Percentiles rank a stretch among this genome's conserved stretches.
Evolutionary conservation across 2,329 filamentous ascomycete species (phyloP).

Genomic region (Paecilomyces sp.): DNA sequence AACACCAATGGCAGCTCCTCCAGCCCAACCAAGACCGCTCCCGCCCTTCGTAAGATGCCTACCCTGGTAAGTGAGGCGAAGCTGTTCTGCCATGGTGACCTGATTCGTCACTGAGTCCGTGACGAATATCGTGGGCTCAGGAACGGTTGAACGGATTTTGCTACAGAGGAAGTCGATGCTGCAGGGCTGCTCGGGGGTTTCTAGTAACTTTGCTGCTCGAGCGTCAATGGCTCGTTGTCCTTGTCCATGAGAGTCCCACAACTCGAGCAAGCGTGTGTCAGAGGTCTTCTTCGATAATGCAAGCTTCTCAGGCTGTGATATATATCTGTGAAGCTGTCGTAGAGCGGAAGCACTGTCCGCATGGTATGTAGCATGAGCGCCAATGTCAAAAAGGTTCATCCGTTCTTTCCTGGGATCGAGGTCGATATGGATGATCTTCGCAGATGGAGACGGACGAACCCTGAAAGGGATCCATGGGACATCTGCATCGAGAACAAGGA

Average conservation of each 20-base stretch:
- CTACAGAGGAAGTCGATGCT: slow-evolving; percentile 50
- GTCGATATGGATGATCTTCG: slow-evolving; percentile 58
- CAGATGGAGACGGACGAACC: slow-evolving; percentile 46
- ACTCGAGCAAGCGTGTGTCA: slow-evolving; percentile 4
- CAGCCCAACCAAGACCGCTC: slow-evolving; percentile 71
- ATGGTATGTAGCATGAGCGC: slow-evolving; percentile 53
- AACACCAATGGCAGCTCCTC: slow-evolving; percentile 65
- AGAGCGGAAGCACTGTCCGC: slow-evolving; percentile 42
- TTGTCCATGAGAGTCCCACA: slow-evolving; percentile 4
- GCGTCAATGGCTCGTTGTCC: slow-evolving; percentile 1
- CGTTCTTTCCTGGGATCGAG: slow-evolving; percentile 60
- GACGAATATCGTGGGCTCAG: slow-evolving; percentile 60
- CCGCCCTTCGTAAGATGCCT: slow-evolving; percentile 61
- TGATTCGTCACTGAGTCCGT: slow-evolving; percentile 72
- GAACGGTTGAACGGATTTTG: slow-evolving; percentile 48
- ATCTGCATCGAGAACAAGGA: slow-evolving; percentile 77
- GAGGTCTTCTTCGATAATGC: slow-evolving; percentile 1
- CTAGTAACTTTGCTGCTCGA: slow-evolving; percentile 6
- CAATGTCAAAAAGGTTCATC: slow-evolving; percentile 64
- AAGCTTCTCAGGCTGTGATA: slow-evolving; percentile 6
- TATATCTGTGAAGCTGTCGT: slow-evolving; percentile 3
- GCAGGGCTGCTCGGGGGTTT: slow-evolving; percentile 49
- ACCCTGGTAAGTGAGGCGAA: slow-evolving; percentile 7
- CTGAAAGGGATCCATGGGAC: slow-evolving; percentile 83
- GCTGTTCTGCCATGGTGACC: slow-evolving; percentile 16